Evolutionary conservation across 768 basidiomycete species (phyloP).

Genomic region (Fomitopsis serialis): DNA sequence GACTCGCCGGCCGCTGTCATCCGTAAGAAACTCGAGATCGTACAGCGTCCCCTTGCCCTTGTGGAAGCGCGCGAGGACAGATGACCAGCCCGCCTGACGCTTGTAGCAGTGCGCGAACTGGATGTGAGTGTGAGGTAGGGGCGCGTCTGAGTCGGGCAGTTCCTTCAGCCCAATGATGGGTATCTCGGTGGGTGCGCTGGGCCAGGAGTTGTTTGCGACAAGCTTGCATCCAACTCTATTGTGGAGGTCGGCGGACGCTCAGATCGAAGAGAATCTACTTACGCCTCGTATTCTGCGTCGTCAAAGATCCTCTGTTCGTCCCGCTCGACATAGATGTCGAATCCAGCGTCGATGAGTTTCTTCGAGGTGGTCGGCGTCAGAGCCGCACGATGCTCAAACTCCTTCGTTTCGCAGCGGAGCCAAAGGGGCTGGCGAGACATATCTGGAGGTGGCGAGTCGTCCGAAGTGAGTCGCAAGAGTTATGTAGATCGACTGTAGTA

Average conservation of each 20-base stretch:
- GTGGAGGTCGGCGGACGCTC: neutral
- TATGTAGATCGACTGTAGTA: neutral
- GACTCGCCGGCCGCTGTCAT: constrained; percentile 79
- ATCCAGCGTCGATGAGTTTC: constrained; percentile 82
- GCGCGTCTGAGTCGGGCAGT: constrained; percentile 75
- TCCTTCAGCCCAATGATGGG: constrained; percentile 97
- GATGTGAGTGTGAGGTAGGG: constrained; percentile 91
- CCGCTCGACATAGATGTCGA: constrained; percentile 86
- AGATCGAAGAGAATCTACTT: constrained; percentile 28
- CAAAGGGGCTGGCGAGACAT: constrained; percentile 64
- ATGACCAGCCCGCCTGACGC: constrained; percentile 86
- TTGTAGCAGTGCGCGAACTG: constrained; percentile 99
- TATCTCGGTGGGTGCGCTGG: constrained; percentile 61
- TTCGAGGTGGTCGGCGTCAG: constrained; percentile 90
- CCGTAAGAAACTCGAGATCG: constrained; percentile 93
- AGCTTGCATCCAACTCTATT: constrained; percentile 85
- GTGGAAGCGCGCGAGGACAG: constrained; percentile 80
- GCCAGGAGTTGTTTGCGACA: constrained; percentile 86
- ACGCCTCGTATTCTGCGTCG: constrained; percentile 91
- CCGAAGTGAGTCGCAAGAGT: constrained; percentile 1
- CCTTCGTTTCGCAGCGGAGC: constrained; percentile 97
- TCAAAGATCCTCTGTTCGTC: constrained; percentile 94
- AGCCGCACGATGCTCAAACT: constrained; percentile 89
- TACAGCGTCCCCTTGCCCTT: constrained; percentile 82
- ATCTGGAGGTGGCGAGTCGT: neutral